Evolutionary conservation across 129 eudicot species (phyloP).

Genomic region (Flaveria trinervia): DNA sequence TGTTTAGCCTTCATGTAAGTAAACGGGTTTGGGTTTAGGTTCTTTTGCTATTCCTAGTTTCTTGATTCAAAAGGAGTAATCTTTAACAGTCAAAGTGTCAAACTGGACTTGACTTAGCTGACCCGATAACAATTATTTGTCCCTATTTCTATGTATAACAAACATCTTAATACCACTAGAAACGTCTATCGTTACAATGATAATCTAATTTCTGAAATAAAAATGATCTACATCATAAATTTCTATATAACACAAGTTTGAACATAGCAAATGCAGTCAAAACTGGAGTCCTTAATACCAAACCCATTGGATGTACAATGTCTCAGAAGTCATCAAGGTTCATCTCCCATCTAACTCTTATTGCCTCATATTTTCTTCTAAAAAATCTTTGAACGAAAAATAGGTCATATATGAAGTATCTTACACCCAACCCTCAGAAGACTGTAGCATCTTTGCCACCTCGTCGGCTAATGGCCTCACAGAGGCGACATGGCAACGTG

Average conservation of each 20-base stretch:
- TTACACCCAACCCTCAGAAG: conserved; percentile 30
- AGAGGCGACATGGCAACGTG: conserved; percentile 83
- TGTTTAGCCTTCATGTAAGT: too few species aligned
- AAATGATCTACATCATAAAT: background rate
- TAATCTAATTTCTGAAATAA: background rate
- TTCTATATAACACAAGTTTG: background rate
- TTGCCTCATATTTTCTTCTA: conserved; percentile 6
- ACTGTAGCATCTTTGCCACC: conserved; percentile 69
- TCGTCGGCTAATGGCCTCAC: conserved; percentile 73
- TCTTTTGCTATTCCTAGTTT: too few species aligned
- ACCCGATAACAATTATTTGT: too few species aligned
- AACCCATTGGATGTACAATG: conserved; percentile 7
- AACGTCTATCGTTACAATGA: background rate
- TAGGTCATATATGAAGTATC: conserved; percentile 24
- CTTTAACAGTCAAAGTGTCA: too few species aligned
- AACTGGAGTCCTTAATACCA: conserved; percentile 11
- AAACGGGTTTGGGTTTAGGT: too few species aligned
- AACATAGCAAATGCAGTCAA: conserved; percentile 8
- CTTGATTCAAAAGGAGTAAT: too few species aligned
- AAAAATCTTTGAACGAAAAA: conserved; percentile 24
- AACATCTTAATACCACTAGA: too few species aligned
- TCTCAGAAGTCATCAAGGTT: background rate
- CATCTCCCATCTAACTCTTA: conserved; percentile 20
- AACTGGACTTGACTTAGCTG: too few species aligned
- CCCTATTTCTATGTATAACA: too few species aligned